Conservation (phyloP, 2,329 filamentous ascomycete species). For the Penicillium sp. region DNA sequence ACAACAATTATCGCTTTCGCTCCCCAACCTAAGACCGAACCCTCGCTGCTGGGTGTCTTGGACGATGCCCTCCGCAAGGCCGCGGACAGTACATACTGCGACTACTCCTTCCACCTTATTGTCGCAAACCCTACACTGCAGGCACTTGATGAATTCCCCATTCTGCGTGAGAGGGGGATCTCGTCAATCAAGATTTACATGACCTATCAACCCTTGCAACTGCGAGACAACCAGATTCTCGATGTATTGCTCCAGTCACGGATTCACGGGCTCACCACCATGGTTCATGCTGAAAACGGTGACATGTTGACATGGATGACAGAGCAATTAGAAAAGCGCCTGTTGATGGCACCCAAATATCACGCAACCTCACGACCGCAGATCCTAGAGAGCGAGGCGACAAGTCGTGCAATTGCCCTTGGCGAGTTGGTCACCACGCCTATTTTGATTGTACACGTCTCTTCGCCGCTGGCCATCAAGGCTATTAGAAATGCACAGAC, state of each 20-base stretch:
- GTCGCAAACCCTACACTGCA: conserved; percentile 28
- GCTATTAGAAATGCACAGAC: conserved; percentile 51
- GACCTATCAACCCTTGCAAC: conserved; percentile 42
- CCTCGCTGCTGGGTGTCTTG: not conserved
- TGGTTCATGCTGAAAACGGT: conserved; percentile 40
- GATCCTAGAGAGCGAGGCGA: conserved; percentile 43
- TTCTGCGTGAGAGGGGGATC: conserved; percentile 35
- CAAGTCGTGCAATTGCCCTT: conserved; percentile 49
- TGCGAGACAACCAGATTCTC: conserved; percentile 40
- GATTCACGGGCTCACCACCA: conserved; percentile 38
- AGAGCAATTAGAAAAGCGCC: conserved; percentile 33
- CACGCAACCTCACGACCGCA: conserved; percentile 41
- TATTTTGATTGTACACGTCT: conserved; percentile 53
- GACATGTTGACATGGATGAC: conserved; percentile 41
- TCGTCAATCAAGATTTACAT: conserved; percentile 46
- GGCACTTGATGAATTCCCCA: conserved; percentile 37
- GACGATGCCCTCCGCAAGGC: not conserved
- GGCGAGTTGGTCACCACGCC: conserved; percentile 49
- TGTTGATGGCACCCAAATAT: conserved; percentile 35
- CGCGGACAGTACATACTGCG: not conserved
- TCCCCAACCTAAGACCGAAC: not conserved
- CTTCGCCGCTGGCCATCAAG: conserved; percentile 43
- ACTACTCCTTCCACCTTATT: conserved; percentile 27
- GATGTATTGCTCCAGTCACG: conserved; percentile 41
- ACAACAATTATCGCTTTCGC: not conserved